Conservation (phyloP, 257 asterid species). For the Fraxinus cuspidata region DNA sequence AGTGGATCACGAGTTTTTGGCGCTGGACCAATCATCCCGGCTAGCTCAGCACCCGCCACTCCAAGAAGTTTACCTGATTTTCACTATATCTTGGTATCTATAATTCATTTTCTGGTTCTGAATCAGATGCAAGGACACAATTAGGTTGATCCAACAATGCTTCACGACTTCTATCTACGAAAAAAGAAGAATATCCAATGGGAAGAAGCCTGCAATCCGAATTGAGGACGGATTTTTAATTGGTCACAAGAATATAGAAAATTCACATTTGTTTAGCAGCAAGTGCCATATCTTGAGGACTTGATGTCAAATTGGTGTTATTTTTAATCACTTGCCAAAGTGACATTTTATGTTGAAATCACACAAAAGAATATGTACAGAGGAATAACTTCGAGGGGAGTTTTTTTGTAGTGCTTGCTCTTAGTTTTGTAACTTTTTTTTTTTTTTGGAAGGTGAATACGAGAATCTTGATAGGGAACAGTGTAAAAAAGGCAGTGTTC, state of each 20-base stretch:
- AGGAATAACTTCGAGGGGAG: slow-evolving; percentile 8
- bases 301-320: slow-evolving; percentile 39
- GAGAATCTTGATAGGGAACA: slow-evolving; percentile 47
- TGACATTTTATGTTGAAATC: slow-evolving; percentile 34
- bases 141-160: not conserved
- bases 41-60: slow-evolving; percentile 45
- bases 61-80: slow-evolving; percentile 8
- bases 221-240: not conserved
- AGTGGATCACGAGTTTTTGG: slow-evolving; percentile 81
- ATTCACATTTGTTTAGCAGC: slow-evolving; percentile 14
- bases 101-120: slow-evolving; percentile 3
- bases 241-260: slow-evolving; percentile 1
- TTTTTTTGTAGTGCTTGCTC: slow-evolving; percentile 17
- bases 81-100: slow-evolving; percentile 23
- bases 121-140: not conserved
- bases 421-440: slow-evolving; percentile 11
- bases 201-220: not conserved
- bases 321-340: slow-evolving; percentile 35
- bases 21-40: slow-evolving; percentile 62
- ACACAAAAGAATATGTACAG: slow-evolving; percentile 19
- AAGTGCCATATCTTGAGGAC: not conserved
- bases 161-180: not conserved
- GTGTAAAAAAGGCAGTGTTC: slow-evolving; percentile 39
- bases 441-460: slow-evolving; percentile 14
- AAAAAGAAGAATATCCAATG: not conserved